Percentiles rank a stretch among this genome's conserved stretches.
Evolutionary conservation across 108 stramenopile genomes (phyloP).

Genomic region (Cyclostephanos invisitatus): DNA sequence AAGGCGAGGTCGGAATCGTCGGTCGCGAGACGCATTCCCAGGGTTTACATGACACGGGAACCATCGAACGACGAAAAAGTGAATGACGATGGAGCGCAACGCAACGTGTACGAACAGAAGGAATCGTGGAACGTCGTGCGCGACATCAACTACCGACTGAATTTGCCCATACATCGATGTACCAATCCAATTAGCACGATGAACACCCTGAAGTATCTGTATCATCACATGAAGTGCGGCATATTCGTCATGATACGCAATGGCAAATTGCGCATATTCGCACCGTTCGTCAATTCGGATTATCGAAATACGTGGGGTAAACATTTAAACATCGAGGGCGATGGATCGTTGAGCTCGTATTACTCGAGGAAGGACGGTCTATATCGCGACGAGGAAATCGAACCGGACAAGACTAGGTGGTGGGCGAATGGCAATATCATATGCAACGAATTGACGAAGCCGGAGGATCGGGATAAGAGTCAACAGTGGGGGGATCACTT

Average conservation of each 20-base stretch:
- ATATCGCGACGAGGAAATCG: constrained; percentile 93
- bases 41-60: constrained; percentile 50
- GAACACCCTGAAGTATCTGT: constrained; percentile 95
- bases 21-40: constrained; percentile 55
- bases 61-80: constrained; percentile 28
- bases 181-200: constrained; percentile 72
- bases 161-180: constrained; percentile 83
- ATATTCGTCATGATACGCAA: constrained; percentile 96
- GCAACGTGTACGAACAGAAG: constrained; percentile 71
- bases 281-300: constrained; percentile 92
- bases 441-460: constrained; percentile 92
- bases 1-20: constrained; percentile 78
- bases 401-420: constrained; percentile 89
- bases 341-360: constrained; percentile 80
- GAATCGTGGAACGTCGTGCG: constrained; percentile 55
- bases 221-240: constrained; percentile 99
- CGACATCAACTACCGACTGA: constrained; percentile 77
- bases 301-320: constrained; percentile 91
- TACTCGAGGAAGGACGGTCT: constrained; percentile 80
- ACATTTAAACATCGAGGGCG: constrained; percentile 76
- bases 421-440: constrained; percentile 99
- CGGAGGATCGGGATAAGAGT: constrained; percentile 69
- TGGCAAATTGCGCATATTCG: constrained; percentile 89
- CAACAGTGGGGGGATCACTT: constrained; percentile 99
- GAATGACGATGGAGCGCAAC: background rate